Conservation (phyloP, 2,329 filamentous ascomycete genomes). For the Fusarium temperatum region DNA sequence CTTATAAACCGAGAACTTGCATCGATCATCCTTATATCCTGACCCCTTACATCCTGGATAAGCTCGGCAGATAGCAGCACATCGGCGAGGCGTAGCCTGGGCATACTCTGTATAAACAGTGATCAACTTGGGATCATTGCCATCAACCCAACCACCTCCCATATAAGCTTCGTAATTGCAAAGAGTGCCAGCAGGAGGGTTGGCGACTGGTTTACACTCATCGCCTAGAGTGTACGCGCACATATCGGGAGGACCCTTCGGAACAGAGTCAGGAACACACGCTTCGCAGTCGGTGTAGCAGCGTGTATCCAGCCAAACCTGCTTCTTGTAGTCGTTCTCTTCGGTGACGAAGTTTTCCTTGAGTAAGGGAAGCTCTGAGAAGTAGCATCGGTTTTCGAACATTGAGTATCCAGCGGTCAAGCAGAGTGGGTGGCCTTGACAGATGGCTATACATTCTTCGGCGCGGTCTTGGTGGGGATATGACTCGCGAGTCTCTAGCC, state of each 20-base stretch:
- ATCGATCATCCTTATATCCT: constrained; percentile 1
- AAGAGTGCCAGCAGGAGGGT: not conserved
- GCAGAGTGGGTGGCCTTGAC: not conserved
- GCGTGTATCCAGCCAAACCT: not conserved
- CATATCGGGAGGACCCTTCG: not conserved
- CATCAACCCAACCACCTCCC: not conserved
- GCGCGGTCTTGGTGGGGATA: not conserved
- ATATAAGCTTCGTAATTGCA: not conserved
- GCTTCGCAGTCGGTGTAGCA: not conserved
- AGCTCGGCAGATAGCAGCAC: constrained; percentile 7
- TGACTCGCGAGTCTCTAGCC: not conserved
- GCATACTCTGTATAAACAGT: not conserved
- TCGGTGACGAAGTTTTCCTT: not conserved
- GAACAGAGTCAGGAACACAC: not conserved
- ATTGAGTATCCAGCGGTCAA: not conserved
- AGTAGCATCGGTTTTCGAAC: constrained; percentile 3
- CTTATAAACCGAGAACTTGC: not conserved
- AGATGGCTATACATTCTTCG: constrained; percentile 4
- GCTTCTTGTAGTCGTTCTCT: not conserved
- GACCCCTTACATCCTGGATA: constrained; percentile 1
- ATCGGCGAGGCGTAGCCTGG: not conserved
- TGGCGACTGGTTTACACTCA: not conserved
- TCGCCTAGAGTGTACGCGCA: not conserved
- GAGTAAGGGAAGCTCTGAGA: not conserved
- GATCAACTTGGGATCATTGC: not conserved